Conservation (phyloP, 1,139 yeast genomes). For the Insectozyma bohioensis region DNA sequence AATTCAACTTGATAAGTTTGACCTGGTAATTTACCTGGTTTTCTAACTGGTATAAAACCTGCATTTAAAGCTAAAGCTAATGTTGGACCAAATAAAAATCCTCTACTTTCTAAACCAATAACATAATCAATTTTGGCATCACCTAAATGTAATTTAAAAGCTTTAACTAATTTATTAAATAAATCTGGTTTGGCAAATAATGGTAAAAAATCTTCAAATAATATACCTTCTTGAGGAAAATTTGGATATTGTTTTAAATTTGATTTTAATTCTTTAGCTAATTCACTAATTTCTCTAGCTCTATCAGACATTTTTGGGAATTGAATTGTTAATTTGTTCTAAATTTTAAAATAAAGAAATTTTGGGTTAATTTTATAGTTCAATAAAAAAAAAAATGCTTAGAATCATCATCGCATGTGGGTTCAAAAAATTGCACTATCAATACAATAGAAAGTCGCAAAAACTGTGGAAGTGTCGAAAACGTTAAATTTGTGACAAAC, state of each 20-base stretch:
- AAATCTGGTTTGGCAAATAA: constrained; percentile 79
- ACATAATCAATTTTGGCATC: constrained; percentile 76
- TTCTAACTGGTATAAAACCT: constrained; percentile 93
- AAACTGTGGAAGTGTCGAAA: too few species aligned
- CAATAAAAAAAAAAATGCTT: not conserved
- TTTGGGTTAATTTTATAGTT: too few species aligned
- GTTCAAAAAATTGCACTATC: too few species aligned
- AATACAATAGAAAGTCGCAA: too few species aligned
- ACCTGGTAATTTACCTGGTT: constrained; percentile 95
- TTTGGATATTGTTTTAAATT: constrained; percentile 83
- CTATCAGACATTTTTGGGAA: constrained; percentile 11
- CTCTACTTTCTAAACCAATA: constrained; percentile 95
- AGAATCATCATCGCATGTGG: constrained; percentile 1
- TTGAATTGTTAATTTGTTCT: not conserved
- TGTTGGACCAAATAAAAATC: constrained; percentile 94
- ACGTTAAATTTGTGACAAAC: too few species aligned
- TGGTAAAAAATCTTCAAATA: constrained; percentile 95
- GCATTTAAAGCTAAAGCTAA: constrained; percentile 86
- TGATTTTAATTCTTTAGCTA: constrained; percentile 61
- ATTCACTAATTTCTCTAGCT: constrained; percentile 31
- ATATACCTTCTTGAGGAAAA: constrained; percentile 89
- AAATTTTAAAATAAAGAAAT: too few species aligned
- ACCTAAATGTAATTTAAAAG: constrained; percentile 74
- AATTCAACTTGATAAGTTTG: constrained; percentile 69
- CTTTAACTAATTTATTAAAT: constrained; percentile 77